phyloP scores from a whole-genome alignment of 2,329 filamentous ascomycete species.

The Botrytis fragariae region DNA sequence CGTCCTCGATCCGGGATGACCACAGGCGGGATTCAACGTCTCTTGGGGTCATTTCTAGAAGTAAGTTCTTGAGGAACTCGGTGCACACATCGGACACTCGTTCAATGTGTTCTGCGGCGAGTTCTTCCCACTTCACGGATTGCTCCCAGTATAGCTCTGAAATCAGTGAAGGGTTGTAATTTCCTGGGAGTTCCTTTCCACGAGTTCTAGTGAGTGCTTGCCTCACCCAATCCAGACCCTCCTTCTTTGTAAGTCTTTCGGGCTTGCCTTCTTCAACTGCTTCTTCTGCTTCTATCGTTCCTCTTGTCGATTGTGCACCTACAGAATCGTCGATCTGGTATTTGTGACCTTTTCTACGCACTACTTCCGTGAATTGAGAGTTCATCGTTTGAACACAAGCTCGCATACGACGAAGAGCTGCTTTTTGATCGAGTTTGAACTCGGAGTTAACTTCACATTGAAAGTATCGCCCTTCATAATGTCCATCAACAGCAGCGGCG shows the following conservation, averaged over 20 bases:
- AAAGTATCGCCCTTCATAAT: slow-evolving; percentile 39
- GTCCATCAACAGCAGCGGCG: slow-evolving; percentile 36
- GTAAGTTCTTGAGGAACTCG: slow-evolving; percentile 3
- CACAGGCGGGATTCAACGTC: slow-evolving; percentile 18
- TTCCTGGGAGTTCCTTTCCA: slow-evolving; percentile 42
- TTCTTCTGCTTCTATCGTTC: not conserved
- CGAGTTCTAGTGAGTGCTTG: slow-evolving; percentile 28
- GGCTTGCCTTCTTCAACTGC: slow-evolving; percentile 25
- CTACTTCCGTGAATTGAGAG: slow-evolving; percentile 29
- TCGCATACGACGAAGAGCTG: slow-evolving; percentile 31
- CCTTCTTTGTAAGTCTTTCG: slow-evolving; percentile 26
- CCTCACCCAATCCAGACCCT: slow-evolving; percentile 32
- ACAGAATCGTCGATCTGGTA: slow-evolving; percentile 31
- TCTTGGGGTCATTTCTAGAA: slow-evolving; percentile 14
- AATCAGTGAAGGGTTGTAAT: slow-evolving; percentile 42
- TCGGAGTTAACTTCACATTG: slow-evolving; percentile 14
- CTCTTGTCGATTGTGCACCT: slow-evolving; percentile 5
- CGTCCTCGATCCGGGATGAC: slow-evolving; percentile 5
- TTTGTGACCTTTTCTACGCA: slow-evolving; percentile 36
- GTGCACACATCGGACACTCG: slow-evolving; percentile 25
- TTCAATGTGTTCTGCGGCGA: slow-evolving; percentile 34
- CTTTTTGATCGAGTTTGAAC: slow-evolving; percentile 26
- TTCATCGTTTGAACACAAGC: slow-evolving; percentile 38
- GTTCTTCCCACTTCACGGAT: slow-evolving; percentile 38
- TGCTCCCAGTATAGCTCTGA: slow-evolving; percentile 44